These are phyloP conservation scores for Colletotrichum cereale DNA, from an alignment of 2,329 filamentous ascomycete species.

Conservation along the genomic window DNA sequence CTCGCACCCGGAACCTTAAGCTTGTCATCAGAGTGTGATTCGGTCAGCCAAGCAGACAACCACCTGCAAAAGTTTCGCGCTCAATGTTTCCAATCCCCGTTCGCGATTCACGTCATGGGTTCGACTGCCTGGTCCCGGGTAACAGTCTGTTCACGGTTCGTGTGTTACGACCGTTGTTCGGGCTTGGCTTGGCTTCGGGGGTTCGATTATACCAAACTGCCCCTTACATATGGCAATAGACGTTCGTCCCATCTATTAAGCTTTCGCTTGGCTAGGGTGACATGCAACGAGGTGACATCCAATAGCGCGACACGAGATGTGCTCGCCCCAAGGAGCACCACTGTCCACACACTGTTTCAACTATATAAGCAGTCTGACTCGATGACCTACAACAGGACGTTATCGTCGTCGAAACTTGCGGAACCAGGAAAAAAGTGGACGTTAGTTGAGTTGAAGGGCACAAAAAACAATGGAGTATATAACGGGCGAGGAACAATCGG, in stretches of 20 bases:
- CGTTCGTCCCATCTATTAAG: conserved; percentile 20
- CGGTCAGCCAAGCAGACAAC: background rate
- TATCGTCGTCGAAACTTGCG: too few relatives aligned
- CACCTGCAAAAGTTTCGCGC: too few relatives aligned
- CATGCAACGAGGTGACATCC: background rate
- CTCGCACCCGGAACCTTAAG: background rate
- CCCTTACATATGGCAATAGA: background rate
- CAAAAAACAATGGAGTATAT: background rate
- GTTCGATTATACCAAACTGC: too few relatives aligned
- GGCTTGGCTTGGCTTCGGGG: background rate
- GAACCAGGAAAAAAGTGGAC: background rate
- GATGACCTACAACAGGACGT: background rate
- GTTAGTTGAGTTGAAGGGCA: background rate
- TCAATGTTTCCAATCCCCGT: background rate
- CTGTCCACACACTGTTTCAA: conserved; percentile 6
- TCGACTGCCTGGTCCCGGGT: background rate
- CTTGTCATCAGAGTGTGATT: background rate
- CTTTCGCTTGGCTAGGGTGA: background rate
- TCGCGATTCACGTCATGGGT: background rate
- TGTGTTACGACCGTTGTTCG: background rate
- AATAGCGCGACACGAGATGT: background rate
- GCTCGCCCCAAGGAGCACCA: background rate
- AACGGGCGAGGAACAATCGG: background rate
- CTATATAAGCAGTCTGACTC: background rate
- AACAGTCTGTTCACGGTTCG: background rate